phyloP scores from a whole-genome alignment of 1,139 yeast genomes.

The Komagataea norvegica region DNA sequence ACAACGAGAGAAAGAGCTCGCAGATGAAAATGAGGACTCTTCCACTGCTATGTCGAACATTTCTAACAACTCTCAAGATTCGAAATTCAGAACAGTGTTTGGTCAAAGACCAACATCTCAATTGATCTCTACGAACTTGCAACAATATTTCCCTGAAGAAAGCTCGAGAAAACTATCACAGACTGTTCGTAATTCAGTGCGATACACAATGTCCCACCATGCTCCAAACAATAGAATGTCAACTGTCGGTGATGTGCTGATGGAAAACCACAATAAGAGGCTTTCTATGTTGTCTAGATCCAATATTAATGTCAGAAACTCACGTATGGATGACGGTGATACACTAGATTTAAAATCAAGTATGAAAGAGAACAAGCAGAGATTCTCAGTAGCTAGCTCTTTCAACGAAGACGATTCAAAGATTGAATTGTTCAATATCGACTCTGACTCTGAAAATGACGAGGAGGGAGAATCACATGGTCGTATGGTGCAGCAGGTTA shows the following conservation, averaged over 20 bases:
- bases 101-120: constrained; percentile 95
- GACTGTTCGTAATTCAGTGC: constrained; percentile 78
- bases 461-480: constrained; percentile 28
- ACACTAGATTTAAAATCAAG: constrained; percentile 26
- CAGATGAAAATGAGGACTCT: too few species aligned
- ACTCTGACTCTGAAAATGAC: constrained; percentile 43
- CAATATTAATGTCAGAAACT: constrained; percentile 10
- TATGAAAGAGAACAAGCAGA: constrained; percentile 22
- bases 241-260: constrained; percentile 65
- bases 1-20: too few species aligned
- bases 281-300: constrained; percentile 15
- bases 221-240: constrained; percentile 26
- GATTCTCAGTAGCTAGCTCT: constrained; percentile 36
- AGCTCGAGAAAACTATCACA: constrained; percentile 67
- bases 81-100: constrained; percentile 50
- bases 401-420: constrained; percentile 41
- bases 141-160: constrained; percentile 89
- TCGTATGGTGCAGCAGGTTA: constrained; percentile 26
- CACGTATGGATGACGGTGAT: constrained; percentile 15
- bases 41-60: neutral
- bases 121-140: constrained; percentile 80
- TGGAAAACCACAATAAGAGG: constrained; percentile 52
- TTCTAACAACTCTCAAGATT: constrained; percentile 16
- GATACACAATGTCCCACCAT: constrained; percentile 62
- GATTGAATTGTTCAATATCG: constrained; percentile 45